phyloP scores from a whole-genome alignment of 2,329 filamentous ascomycete species.

The Colletotrichum eremochloae region DNA sequence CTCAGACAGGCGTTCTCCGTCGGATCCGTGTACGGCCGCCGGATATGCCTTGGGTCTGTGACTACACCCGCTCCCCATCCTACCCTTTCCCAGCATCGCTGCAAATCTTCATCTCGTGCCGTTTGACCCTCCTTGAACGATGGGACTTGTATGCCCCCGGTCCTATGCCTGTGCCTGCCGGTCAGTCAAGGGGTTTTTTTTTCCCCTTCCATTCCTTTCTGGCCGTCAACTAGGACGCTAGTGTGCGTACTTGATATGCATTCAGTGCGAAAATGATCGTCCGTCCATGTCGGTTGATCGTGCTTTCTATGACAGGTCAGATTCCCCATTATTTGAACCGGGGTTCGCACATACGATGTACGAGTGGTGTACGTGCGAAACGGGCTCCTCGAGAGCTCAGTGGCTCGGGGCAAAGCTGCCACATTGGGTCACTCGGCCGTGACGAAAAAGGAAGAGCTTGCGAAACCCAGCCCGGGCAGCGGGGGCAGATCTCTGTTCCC shows the following conservation, averaged over 20 bases:
- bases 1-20: conserved; percentile 14
- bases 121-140: neutral
- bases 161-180: neutral
- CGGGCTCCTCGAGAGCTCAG: conserved; percentile 15
- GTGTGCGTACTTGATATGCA: conserved; percentile 11
- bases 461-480: conserved; percentile 26
- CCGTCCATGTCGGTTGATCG: conserved; percentile 39
- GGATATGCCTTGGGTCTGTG: conserved; percentile 8
- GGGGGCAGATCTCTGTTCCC: conserved; percentile 24
- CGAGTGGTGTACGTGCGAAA: neutral
- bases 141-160: neutral
- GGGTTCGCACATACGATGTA: neutral
- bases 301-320: conserved; percentile 35
- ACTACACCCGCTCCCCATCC: conserved; percentile 13
- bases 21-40: conserved; percentile 30
- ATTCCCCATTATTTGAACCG: conserved; percentile 20
- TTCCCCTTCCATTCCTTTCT: neutral
- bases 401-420: conserved; percentile 31
- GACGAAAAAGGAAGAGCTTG: conserved; percentile 42
- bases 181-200: neutral
- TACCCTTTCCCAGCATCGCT: neutral
- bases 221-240: conserved; percentile 2
- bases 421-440: conserved; percentile 36
- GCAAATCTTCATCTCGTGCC: conserved; percentile 1
- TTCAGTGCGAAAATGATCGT: conserved; percentile 29